Evolutionary conservation across 495 filamentous ascomycete species (phyloP).

Genomic region (Penicillium canescens): DNA sequence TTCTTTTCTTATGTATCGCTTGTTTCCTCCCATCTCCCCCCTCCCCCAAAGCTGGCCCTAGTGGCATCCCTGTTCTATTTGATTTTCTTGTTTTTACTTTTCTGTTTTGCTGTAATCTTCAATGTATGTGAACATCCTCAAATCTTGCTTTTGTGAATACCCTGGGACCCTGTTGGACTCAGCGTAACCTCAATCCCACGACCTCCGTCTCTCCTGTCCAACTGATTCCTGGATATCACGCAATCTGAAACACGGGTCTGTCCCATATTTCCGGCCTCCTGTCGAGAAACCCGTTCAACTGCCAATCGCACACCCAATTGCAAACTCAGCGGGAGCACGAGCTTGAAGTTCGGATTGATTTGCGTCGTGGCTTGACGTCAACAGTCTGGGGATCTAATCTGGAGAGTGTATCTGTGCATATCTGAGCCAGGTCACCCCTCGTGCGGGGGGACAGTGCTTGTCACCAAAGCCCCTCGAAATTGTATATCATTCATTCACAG

Average conservation of each 20-base stretch:
- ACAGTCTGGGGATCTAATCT: slow-evolving; percentile 22
- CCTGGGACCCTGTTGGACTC: neutral
- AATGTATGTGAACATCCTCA: slow-evolving; percentile 6
- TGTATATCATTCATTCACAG: slow-evolving; percentile 16
- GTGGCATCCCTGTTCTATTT: neutral
- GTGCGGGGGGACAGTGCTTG: slow-evolving; percentile 9
- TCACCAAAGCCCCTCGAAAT: slow-evolving; percentile 4
- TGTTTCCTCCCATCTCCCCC: neutral
- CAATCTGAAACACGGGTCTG: slow-evolving; percentile 29
- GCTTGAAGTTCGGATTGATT: slow-evolving; percentile 28
- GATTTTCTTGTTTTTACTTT: neutral
- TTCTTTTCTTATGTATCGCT: slow-evolving; percentile 9
- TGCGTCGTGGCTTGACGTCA: slow-evolving; percentile 31
- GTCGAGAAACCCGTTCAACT: slow-evolving; percentile 14
- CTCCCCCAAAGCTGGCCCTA: neutral
- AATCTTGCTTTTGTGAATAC: slow-evolving; percentile 13
- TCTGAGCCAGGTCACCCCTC: slow-evolving; percentile 12
- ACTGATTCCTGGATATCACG: slow-evolving; percentile 18
- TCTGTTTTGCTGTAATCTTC: slow-evolving; percentile 13
- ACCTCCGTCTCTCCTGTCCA: slow-evolving; percentile 17
- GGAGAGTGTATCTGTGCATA: neutral
- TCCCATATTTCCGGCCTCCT: slow-evolving; percentile 26
- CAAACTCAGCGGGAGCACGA: slow-evolving; percentile 18
- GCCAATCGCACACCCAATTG: slow-evolving; percentile 28
- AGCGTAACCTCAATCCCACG: slow-evolving; percentile 9